Base-by-base conservation (phyloP, 371 early-diverging fungal species). In the Rhizopus sp. region DNA sequence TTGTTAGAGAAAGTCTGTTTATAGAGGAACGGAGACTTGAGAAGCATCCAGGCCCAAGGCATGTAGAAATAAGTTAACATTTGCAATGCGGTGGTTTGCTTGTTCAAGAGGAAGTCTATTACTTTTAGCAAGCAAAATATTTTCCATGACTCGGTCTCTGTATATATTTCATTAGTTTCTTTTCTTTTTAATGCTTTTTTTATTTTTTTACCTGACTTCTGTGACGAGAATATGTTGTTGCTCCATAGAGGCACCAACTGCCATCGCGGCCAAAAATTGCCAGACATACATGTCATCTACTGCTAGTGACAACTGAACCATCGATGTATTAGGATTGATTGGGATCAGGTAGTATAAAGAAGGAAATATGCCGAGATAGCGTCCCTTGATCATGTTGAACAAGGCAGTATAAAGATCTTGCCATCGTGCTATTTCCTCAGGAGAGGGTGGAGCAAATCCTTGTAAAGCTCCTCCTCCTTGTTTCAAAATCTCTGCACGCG, bases 191-290 rank as follows among this genome's bases (percentile, higher is more conserved):
- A 23, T 23, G 23, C 23, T 23, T 23, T 23, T 23, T n/a, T n/a
- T n/a, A n/a, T n/a, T 29, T 41, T 13, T 53, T 59, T 82, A 78
- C 83, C 86, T 81, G 50, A 92, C 93, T 84, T 95, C 95, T 0
- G 91, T 89, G 10, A 98, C 93, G 35, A 98, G 72, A 30, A 88
- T 78, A 53, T 92, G 89, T 72, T 98, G 98, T 70, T 96, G 95
- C 38, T 97, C 96, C 60, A 89, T 88, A 0, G 92, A 87, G 0
- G 97, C 96, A 12, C 93, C 93, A 0, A 94, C 90, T 3, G 96
- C 96, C 80, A 98, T 83, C 1, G 96, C 90, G 3, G 98, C 95
- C 75, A 98, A 77, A 62, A 98, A 98, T 72, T 97, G 97, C 98
- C 98, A 98, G n/a, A 96, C 93, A 64, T 93, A 92, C 54, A 90